Base-by-base conservation (phyloP, 75 land plant species). In the Pinus taeda region DNA sequence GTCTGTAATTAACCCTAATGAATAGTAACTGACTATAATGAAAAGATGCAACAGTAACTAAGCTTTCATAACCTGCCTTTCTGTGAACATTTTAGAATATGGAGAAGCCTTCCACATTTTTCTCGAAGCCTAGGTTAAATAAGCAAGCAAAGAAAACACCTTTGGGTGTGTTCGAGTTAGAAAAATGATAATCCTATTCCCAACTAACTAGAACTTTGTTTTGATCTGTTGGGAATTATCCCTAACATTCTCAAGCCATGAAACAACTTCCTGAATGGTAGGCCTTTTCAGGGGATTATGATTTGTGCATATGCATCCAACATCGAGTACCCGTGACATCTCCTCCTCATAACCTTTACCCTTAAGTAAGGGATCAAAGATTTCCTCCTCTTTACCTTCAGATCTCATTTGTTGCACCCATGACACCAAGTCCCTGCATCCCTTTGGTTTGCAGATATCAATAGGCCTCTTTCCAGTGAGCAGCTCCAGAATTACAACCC, bases 401-500 rank as follows among this genome's bases (percentile, higher is more conserved):
- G 78, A 61, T 59, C 81, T 86, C 87, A 75, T 84, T 78, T 84
- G 86, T 36, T 76, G 83, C 57, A 91, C 93, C 93, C 93, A 91
- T 20, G 88, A 75, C 18, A 90, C 92, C 71, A 91, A 78, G 42
- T 91, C 89, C 57, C 85, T 73, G 79, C 87, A 78, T 12, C 79
- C 87, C 71, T 83, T 87, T 33, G 88, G 83, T 60, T 83, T 85
- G 83, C 88, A 87, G 9, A 85, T 79, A 78, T 91, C 93, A 18
- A 90, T 84, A 24, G 93, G 93, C 73, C 93, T 80, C 73, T 82
- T 77, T 42, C 88, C 86, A 14, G 92, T 91, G 65, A 91, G 83
- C 49, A 89, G 85, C 86, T 91, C 92, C 33, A 91, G 78, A 39
- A 91, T 81, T 55, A 91, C 89, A 59, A 91, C 91, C 0, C 93